These are phyloP conservation scores for Pneumocystis wakefieldiae DNA, from an alignment of 1,139 yeast genomes.

Conservation along the genomic window DNA sequence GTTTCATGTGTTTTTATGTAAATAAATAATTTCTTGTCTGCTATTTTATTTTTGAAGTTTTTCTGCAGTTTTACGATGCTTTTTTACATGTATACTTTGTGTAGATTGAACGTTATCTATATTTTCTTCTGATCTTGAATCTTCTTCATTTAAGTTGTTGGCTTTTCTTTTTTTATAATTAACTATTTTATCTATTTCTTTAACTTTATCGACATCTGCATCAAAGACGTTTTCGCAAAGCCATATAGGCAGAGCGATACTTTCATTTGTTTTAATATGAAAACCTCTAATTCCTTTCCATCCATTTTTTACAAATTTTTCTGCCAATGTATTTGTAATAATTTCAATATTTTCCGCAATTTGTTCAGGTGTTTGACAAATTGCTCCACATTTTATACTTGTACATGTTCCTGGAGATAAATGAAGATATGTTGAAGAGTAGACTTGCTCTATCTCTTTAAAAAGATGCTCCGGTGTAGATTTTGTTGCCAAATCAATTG, in stretches of 20 bases:
- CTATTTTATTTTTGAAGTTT: not conserved
- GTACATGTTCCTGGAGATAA: slow-evolving; percentile 65
- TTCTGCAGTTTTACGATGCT: not conserved
- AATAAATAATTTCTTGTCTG: not conserved
- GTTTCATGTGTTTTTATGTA: not conserved
- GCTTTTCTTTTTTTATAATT: not conserved
- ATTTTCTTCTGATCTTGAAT: not conserved
- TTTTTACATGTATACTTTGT: not conserved
- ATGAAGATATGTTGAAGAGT: slow-evolving; percentile 45
- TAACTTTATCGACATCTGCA: slow-evolving; percentile 24
- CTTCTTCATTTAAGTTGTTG: not conserved
- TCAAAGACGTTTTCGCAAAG: slow-evolving; percentile 46
- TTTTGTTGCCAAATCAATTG: slow-evolving; percentile 36
- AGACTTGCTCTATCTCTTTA: slow-evolving; percentile 40
- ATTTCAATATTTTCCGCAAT: slow-evolving; percentile 41
- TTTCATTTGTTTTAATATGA: slow-evolving; percentile 49
- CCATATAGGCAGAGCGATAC: slow-evolving; percentile 78
- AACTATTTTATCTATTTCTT: slow-evolving; percentile 13
- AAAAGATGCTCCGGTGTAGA: slow-evolving; percentile 14
- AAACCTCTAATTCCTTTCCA: slow-evolving; percentile 42
- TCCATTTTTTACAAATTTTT: slow-evolving; percentile 22
- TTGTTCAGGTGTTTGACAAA: slow-evolving; percentile 30
- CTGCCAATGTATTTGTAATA: slow-evolving; percentile 38
- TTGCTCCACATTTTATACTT: slow-evolving; percentile 50
- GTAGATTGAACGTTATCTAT: not conserved